Percentiles rank a stretch among this genome's conserved stretches.
These are phyloP conservation scores for Astragalus glycyphyllos DNA, from an alignment of 306 rosid genomes.

Conservation along the genomic window DNA sequence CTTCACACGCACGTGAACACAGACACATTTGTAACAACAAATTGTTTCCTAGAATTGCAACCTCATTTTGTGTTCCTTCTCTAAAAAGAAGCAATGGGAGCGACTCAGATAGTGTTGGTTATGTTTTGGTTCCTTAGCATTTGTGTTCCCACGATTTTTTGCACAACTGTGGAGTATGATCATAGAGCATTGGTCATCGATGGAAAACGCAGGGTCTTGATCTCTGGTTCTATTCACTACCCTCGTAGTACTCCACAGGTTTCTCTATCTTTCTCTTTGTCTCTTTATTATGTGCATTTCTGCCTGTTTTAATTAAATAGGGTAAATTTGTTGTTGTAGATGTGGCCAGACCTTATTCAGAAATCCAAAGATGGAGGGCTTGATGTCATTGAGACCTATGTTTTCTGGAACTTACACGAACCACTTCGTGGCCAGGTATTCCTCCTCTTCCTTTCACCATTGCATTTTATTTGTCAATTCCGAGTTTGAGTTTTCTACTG, in stretches of 20 bases:
- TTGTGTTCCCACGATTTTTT: constrained; percentile 52
- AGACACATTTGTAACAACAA: constrained; percentile 12
- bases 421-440: constrained; percentile 81
- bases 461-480: constrained; percentile 21
- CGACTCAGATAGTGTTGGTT: constrained; percentile 38
- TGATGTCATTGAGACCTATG: constrained; percentile 94
- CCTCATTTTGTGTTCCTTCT: background rate
- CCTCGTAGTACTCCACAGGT: constrained; percentile 99
- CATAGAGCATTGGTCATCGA: constrained; percentile 89
- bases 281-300: background rate
- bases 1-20: constrained; percentile 22
- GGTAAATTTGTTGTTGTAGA: constrained; percentile 56
- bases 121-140: constrained; percentile 50
- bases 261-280: background rate
- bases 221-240: constrained; percentile 95
- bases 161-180: constrained; percentile 75
- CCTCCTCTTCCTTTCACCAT: constrained; percentile 37
- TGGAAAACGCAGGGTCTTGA: constrained; percentile 80
- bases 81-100: constrained; percentile 49
- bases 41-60: constrained; percentile 11
- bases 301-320: constrained; percentile 18
- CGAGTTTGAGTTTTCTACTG: too few species aligned
- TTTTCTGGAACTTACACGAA: constrained; percentile 93
- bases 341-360: constrained; percentile 97
- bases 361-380: constrained; percentile 95